Base-by-base conservation (phyloP, 2,329 filamentous ascomycete genomes). In the Colletotrichum falcatum region DNA sequence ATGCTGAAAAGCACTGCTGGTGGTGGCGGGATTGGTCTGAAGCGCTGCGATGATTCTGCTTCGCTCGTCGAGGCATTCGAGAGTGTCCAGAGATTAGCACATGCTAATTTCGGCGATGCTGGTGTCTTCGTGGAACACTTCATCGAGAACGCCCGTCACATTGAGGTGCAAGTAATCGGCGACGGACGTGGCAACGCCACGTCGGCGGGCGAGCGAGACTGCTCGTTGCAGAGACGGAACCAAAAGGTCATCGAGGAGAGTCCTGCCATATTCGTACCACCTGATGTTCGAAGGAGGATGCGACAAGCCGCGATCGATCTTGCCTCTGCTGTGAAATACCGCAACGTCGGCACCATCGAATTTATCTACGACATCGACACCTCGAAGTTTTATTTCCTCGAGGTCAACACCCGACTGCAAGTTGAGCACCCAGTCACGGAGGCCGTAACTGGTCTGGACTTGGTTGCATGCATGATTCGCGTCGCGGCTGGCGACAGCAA, bases 241-340 rank as follows among this genome's bases (percentile, higher is more conserved):
- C 85, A 88, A 67, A 88, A 88, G 68, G 80, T 87, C 2, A 78
- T 88, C 0, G 86, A 88, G 70, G 84, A 86, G 75, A 80, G 80
- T 2, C 83, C 83, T 0, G 81, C 79, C 7, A 64, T 75, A 0
- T 79, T 81, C 58, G 74, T 85, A 0, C 76, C 76, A 0, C 64
- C 70, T 5, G 73, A 75, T 3, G 73, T 79, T 1, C 74, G 83
- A 0, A 42, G 74, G 12, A 73, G 74, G 23, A 83, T 86, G 76
- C 77, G 77, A 9, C 75, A 73, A 1, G 76, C 78, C n/a, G 83
- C 84, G 0, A 72, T 81, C 4, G 72, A 75, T 0, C 76, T 84
- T 20, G 82, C 80, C 3, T 73, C 75, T 9, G 74, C 76, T 3
- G 76, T 85, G 39, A 75, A 77, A 2, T 85, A 84, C 67, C 77